Base-by-base conservation (phyloP, 108 stramenopile species). In the Pseudonitzschia multiseries region DNA sequence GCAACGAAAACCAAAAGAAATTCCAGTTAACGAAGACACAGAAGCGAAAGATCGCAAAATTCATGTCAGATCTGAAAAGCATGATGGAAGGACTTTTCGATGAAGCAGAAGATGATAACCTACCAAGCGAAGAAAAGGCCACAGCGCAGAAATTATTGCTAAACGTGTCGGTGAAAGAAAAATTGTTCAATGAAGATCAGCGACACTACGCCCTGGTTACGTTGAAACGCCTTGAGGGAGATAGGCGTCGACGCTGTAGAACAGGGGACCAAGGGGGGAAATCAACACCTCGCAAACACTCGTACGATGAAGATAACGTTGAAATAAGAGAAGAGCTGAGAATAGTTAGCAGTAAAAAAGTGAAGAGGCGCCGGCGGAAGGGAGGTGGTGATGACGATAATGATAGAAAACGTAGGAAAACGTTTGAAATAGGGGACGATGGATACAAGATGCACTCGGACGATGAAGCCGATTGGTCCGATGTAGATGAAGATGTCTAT, bases 71-170 rank as follows among this genome's bases (percentile, higher is more conserved):
- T 57, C 66, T 92, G 29, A 91, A 90, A 76, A 82, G 87, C 60
- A 86, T 94, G 76, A 94, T 94, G 91, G 87, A 90, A 67, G 87
- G 86, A 22, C 82, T 94, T 46, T 87, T 94, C 31, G 93, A 94
- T 36, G 88, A 91, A 70, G 82, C 69, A 28, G 89, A 86, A 40
- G 89, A 88, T 31, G 93, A 89, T 66, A 67, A 78, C 33, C 68
- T 96, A 4, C 76, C 81, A 28, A 29, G 70, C 29, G 74, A 80
- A 41, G 95, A 96, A 29, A 93, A 92, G 70, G 73, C 75, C 20
- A 77, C 73, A 14, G 87, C 86, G 62, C 86, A 88, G 66, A 90
- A 91, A 64, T 82, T 96, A 15, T 74, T 96, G 28, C 84, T 96
- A 6, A 89, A 84, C 1, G 86, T 93, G 52, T 88, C 89, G 20